Evolutionary conservation across 306 rosid species (phyloP), one percentile per base, ranked within the genome.

Genomic region (Adenanthera pavonina): DNA sequence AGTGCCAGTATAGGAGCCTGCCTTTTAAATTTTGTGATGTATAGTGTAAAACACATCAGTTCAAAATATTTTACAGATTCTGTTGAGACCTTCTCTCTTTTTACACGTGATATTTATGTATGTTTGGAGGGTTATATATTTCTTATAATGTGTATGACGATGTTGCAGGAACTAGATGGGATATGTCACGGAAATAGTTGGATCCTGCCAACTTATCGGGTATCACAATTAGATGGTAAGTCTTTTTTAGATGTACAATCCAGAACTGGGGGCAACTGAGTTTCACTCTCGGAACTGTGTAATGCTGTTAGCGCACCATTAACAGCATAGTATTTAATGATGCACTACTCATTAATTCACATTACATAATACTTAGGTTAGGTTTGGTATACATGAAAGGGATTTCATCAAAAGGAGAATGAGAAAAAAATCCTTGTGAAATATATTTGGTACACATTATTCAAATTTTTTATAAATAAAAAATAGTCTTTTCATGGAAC

Each of bases 131-230:
- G 30, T 25, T 25, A 25, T 25, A 25, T 25, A 25, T 25, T 25
- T 25, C 30, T 25, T 25, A 25, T 25, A 25, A 25, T 25, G 30
- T 25, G 1, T 25, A 25, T 76, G 74, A 64, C 30, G 74, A 80
- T 77, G 52, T 66, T 83, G 83, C 87, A 83, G 87, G 89, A 86
- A 77, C 78, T 86, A 20, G 87, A 86, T 78, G 77, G 41, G 41
- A 47, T 83, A 66, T 86, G 89, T 25, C 66, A 19, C 15, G 72
- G 72, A 73, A 86, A 86, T 61, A 77, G 73, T 76, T 94, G 97
- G 98, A 44, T 83, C 49, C 69, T 89, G 51, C 97, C 97, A 20
- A 86, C 84, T 72, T 94, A 92, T 75, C 69, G 48, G 15, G 76
- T 89, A 66, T 84, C 83, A 36, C 61, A 62, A 30, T 78, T 88